Base-by-base conservation (phyloP, 208 protist genomes). In the Leishmania braziliensis region DNA sequence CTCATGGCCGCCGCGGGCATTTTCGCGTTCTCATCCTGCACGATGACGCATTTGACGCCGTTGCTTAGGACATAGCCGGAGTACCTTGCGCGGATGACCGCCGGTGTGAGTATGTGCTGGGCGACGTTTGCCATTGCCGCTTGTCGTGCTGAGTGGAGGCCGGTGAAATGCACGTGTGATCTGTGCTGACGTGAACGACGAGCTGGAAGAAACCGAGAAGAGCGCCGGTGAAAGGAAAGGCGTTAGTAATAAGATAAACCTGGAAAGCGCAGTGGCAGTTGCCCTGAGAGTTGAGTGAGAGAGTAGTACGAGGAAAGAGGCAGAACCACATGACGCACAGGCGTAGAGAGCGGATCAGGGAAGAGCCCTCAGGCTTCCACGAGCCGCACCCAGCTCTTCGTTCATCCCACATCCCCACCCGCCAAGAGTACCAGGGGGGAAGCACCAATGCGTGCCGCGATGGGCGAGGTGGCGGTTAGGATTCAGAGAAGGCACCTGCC, bases 1-100 rank as follows among this genome's bases (percentile, higher is more conserved):
- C 84, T 89, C 92, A 97, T 95, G n/a, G 91, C 91, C 3, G 92
- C 94, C 4, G 90, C 85, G 5, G 91, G 81, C 76, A 92, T 84
- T 33, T 81, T 89, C 1, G 92, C 84, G 66, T 85, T 90, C 0
- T 73, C 58, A 80, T 98, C 95, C 39, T 91, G 84, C 58, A 98
- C 86, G 71, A 97, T 81, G 48, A 98, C 84, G 69, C 91, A 95
- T 63, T 90, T 89, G 16, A 96, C 90, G 53, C 93, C 92, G 83
- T 95, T 97, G 10, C 77, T 62, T 4, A 97, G 79, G 26, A 91
- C 75, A 51, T 93, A 95, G 12, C 87, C 93, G 56, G 89, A 66
- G 81, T 95, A 90, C 48, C 69, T 63, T 29, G 66, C 83, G 48
- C 83, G 88, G 50, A 89, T 50, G n/a, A 80, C 75, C 54, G 83